Base-by-base conservation (phyloP, 352 stramenopile genomes). In the Thalassiosira hispida region DNA sequence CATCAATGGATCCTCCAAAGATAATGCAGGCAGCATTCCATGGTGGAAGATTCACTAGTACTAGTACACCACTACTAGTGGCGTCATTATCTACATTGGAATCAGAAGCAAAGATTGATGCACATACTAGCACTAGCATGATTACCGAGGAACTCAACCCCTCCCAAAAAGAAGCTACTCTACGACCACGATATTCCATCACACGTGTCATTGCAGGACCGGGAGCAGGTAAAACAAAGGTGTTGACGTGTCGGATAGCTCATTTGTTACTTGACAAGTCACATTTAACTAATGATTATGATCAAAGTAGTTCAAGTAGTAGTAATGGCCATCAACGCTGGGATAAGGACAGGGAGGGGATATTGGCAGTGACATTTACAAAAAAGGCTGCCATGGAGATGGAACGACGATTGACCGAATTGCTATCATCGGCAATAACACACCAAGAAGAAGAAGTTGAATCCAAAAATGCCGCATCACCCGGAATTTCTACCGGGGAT, bases 341-440 rank as follows among this genome's bases (percentile, higher is more conserved):
- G 11, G 11, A 5, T 7, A 22, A 31, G 5, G 25, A 42, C 18
- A 42, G 55, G 22, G 78, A 83, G 55, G 83, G 80, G 25, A 86
- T 95, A 51, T 77, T 95, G 25, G 91, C 89, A 23, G 83, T 95
- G 3, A 95, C 91, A 47, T 95, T 95, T 87, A 95, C 91, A 6
- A 92, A 92, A 67, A 94, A 94, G 65, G 89, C 91, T 11, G 83
- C 91, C 0, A 77, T 79, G 9, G 91, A 95, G 73, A 94, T 95
- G 89, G 75, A 91, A 66, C 33, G 86, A 27, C 71, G 91, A 46
- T 75, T 95, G 35, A 66, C 79, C 46, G 72, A 76, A 31, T 64
- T 92, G 22, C 53, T 92, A 65, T 38, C 42, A 62, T 63, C 12
- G 47, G 20, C 60, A 70, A 49, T 12, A 69, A 38, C 35, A 23